Evolutionary conservation across 108 stramenopile genomes (phyloP), one percentile per base, ranked within the genome.

Genomic region (Fragilaria radians): DNA sequence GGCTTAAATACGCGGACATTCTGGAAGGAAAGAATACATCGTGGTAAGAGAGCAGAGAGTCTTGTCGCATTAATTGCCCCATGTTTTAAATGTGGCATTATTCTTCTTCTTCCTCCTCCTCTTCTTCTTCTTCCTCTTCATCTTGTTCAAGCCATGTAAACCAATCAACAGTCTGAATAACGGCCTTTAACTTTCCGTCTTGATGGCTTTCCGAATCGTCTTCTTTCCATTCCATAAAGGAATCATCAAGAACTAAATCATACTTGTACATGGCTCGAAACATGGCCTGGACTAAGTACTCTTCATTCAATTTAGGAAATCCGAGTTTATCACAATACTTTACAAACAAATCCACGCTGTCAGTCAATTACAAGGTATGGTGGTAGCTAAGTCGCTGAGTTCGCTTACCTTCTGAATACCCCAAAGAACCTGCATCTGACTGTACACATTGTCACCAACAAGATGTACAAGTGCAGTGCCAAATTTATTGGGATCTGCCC

Each of bases 241-340:
- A 86, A 51, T 87, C 91, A 24, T 81, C 88, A 7, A 71, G 73
- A 0, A 81, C 84, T 11, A 93, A 61, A 67, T 93, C 91, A 54
- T 58, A 84, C 75, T 89, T 88, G 80, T 93, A 93, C 91, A 89
- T 86, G 48, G 77, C 59, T 30, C 88, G 71, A 69, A 93, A 89
- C 88, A 93, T 88, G 46, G 84, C 61, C 52, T 89, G 88, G 14
- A 89, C 72, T 18, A 93, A 58, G 48, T 75, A 79, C 53, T 93
- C 88, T 42, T 77, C 86, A 48, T 86, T 77, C 28, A 84, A 47
- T 70, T 93, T 93, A 25, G 91, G 91, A 54, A 93, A 83, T n/a
- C 88, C 88, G 21, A 79, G 33, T 46, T 72, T 77, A 55, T 89
- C 73, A 55, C 88, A 93, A 59, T 86, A 86, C 63, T 53, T 18